Evolutionary conservation across 257 asterid species (phyloP).

Genomic region (Anisodus acutangulus): DNA sequence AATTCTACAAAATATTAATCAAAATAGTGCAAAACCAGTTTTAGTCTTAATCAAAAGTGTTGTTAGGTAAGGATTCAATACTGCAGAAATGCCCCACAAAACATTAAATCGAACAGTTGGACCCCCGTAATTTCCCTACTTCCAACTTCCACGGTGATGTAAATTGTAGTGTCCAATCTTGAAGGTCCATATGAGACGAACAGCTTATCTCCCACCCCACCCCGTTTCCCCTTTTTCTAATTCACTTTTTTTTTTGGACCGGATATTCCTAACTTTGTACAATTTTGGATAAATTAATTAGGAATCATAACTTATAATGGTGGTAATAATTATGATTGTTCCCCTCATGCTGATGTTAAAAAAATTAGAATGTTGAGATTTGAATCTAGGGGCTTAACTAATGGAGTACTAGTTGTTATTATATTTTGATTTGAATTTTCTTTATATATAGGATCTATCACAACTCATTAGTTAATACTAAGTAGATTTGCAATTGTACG

Average conservation of each 20-base stretch:
- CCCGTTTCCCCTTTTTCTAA: background rate
- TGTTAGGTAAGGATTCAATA: background rate
- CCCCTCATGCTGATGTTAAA: conserved; percentile 5
- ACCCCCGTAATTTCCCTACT: background rate
- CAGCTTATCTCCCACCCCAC: background rate
- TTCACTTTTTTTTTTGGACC: background rate
- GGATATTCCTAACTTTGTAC: conserved; percentile 19
- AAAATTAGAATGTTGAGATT: background rate
- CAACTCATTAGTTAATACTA: background rate
- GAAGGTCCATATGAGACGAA: conserved; percentile 29
- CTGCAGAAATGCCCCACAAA: conserved; percentile 16
- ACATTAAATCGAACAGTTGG: background rate
- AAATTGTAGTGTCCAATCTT: conserved; percentile 22
- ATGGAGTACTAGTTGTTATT: background rate
- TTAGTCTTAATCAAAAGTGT: background rate
- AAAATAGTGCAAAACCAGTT: too few species aligned
- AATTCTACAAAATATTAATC: too few species aligned
- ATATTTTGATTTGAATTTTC: background rate
- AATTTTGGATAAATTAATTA: conserved; percentile 7
- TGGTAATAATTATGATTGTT: conserved; percentile 27
- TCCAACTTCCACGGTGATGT: conserved; percentile 21
- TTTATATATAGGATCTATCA: background rate
- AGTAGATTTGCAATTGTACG: background rate
- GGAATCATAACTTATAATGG: conserved; percentile 25
- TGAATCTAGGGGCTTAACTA: conserved; percentile 18